Base-by-base conservation (phyloP, 140 eudicot species). In the Stevia rebaudiana region DNA sequence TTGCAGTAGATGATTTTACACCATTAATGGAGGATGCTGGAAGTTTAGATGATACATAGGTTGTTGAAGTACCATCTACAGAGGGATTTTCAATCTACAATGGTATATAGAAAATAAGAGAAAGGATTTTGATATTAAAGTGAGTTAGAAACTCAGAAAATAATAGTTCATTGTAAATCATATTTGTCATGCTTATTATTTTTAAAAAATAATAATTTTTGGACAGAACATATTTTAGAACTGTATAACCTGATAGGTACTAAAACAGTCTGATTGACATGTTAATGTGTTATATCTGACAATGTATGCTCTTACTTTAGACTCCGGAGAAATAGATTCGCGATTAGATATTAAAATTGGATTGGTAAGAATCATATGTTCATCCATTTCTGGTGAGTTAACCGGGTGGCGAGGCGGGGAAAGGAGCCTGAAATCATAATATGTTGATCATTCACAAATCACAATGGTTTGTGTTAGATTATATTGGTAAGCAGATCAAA, bases 291-390 rank as follows among this genome's bases (percentile, higher is more conserved):
- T n/a, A n/a, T n/a, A n/a, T n/a, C n/a, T n/a, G n/a, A n/a, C n/a
- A n/a, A n/a, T n/a, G n/a, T n/a, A n/a, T n/a, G n/a, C n/a, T n/a
- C 89, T 77, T 84, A 82, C 97, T 61, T 61, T 75, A 36, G 88
- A 57, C 66, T 74, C 60, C 51, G 68, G 64, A 58, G 71, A 65
- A 56, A 54, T 67, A 28, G 81, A 57, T 37, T 67, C 82, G 48
- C 60, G 73, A 60, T 67, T 66, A 35, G 95, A 62, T 59, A 59
- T 66, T 53, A 59, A 71, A 28, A 15, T 54, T 40, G 54, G 72
- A 58, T 69, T 56, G 11, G 63, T 53, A 44, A 49, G 67, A 25
- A 53, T 30, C 49, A 72, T 76, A 23, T 79, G 77, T 47, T 69
- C 63, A 18, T 71, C 79, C 64, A 49, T 66, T 63, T 83, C 95